phyloP scores from a whole-genome alignment of 169 alveolate genomes.

The Plasmodium malariae region DNA sequence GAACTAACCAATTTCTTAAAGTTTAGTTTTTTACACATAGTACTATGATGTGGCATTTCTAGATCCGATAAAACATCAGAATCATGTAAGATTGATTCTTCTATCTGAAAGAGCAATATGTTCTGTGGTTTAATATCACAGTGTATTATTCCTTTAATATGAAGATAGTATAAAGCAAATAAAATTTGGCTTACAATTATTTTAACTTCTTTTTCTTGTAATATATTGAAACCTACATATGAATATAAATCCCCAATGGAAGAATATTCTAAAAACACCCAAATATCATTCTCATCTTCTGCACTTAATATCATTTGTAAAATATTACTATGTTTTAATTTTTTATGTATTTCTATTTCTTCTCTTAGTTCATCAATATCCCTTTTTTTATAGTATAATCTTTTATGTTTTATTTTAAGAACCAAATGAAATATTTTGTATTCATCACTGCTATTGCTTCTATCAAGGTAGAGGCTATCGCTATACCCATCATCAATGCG shows the following conservation, averaged over 20 bases:
- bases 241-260: constrained; percentile 76
- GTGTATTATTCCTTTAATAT: constrained; percentile 75
- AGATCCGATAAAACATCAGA: constrained; percentile 8
- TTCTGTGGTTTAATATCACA: constrained; percentile 87
- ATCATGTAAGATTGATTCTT: constrained; percentile 11
- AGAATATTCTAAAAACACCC: constrained; percentile 78
- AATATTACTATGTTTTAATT: constrained; percentile 61
- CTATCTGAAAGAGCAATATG: constrained; percentile 79
- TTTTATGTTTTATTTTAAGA: constrained; percentile 55
- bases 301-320: constrained; percentile 71
- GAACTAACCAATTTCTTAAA: constrained; percentile 23
- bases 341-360: constrained; percentile 67
- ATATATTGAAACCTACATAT: constrained; percentile 57
- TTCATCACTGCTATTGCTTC: neutral
- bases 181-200: constrained; percentile 81
- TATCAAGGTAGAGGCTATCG: too few species aligned
- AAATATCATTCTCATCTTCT: constrained; percentile 75
- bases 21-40: constrained; percentile 22
- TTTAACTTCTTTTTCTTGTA: constrained; percentile 80
- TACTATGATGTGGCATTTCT: neutral
- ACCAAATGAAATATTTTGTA: constrained; percentile 27
- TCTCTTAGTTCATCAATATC: constrained; percentile 41
- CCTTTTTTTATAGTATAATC: constrained; percentile 26
- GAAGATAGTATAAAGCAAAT: constrained; percentile 83
- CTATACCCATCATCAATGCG: neutral